Evolutionary conservation across 805 yeast species (phyloP).

Genomic region (Metschnikowia matae): DNA sequence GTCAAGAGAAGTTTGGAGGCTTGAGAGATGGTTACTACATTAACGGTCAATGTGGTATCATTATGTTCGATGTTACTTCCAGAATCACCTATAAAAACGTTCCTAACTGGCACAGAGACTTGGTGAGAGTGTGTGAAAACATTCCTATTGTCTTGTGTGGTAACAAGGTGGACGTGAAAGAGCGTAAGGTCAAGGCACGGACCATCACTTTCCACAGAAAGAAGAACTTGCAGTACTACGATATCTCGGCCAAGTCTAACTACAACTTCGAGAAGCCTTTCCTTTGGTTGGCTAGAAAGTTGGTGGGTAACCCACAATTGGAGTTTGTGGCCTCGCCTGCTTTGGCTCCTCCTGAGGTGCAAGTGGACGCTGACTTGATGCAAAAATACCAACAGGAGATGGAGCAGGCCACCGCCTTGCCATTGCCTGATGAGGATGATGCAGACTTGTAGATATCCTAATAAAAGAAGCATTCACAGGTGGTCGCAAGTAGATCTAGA

Average conservation of each 20-base stretch:
- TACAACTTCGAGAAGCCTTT: constrained; percentile 99
- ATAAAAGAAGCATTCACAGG: background rate
- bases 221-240: constrained; percentile 99
- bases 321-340: constrained; percentile 99
- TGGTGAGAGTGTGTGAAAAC: constrained; percentile 99
- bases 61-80: constrained; percentile 99
- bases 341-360: constrained; percentile 98
- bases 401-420: constrained; percentile 99
- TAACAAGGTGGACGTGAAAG: constrained; percentile 99
- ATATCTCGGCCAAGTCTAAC: constrained; percentile 98
- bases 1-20: constrained; percentile 99
- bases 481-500: background rate
- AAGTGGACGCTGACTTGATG: constrained; percentile 95
- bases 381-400: constrained; percentile 98
- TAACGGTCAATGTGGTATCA: constrained; percentile 99
- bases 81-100: constrained; percentile 99
- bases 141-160: constrained; percentile 99
- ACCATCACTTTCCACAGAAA: constrained; percentile 99
- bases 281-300: constrained; percentile 99
- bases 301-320: constrained; percentile 95
- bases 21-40: constrained; percentile 99
- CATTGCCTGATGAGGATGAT: constrained; percentile 99
- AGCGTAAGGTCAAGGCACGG: constrained; percentile 99
- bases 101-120: constrained; percentile 99
- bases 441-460: constrained; percentile 76